Percentiles rank a stretch among this genome's conserved stretches.
Conservation (phyloP, 257 asterid species). For the Salvia rosmarinus region DNA sequence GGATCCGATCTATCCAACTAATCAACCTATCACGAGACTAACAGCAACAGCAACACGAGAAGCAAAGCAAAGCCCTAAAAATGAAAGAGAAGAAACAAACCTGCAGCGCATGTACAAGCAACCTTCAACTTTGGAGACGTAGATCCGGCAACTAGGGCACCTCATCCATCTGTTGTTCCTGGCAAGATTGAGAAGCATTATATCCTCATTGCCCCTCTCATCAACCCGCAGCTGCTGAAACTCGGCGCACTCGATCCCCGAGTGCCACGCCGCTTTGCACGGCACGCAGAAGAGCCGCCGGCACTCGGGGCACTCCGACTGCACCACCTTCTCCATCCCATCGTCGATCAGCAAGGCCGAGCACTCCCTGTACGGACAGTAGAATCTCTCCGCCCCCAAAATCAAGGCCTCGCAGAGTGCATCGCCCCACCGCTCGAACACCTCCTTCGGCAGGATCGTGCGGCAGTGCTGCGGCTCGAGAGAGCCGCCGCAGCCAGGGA, state of each 20-base stretch:
- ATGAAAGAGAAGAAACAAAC: constrained; percentile 31
- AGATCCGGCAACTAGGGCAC: constrained; percentile 61
- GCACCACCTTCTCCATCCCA: background rate
- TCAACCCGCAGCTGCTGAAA: constrained; percentile 47
- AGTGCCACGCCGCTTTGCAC: constrained; percentile 71
- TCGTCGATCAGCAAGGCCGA: constrained; percentile 60
- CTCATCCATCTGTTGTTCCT: constrained; percentile 48
- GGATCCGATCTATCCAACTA: too few species aligned
- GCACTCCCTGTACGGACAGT: constrained; percentile 71
- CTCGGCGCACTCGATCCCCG: constrained; percentile 46
- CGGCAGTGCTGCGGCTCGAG: constrained; percentile 66
- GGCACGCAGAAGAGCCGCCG: constrained; percentile 56
- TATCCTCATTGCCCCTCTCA: constrained; percentile 55
- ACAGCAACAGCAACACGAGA: too few species aligned
- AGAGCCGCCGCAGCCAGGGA: constrained; percentile 48
- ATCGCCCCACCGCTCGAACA: constrained; percentile 80
- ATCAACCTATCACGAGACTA: too few species aligned
- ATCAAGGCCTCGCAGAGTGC: constrained; percentile 65
- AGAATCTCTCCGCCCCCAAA: constrained; percentile 52
- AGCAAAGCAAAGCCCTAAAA: too few species aligned
- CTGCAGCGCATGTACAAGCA: constrained; percentile 77
- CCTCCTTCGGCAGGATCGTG: constrained; percentile 54
- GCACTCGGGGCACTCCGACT: constrained; percentile 63
- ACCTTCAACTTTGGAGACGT: constrained; percentile 57
- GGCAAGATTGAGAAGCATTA: constrained; percentile 52